These are phyloP conservation scores for Ogataea salicorniae DNA, from an alignment of 805 yeast genomes.

Conservation along the genomic window DNA sequence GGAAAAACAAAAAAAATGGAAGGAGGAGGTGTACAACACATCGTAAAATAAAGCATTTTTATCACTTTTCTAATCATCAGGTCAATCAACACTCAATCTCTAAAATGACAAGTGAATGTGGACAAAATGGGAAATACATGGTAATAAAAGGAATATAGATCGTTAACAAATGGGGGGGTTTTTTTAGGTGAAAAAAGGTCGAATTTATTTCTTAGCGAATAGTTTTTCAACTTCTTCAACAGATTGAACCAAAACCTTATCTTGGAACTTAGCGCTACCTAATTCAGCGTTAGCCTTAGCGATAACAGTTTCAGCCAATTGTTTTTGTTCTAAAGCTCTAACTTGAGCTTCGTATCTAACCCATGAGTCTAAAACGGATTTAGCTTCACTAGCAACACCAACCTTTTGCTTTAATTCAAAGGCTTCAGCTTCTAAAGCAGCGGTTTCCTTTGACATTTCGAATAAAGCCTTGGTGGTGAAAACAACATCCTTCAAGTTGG, in stretches of 20 bases:
- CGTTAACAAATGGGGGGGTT: background rate
- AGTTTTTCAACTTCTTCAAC: conserved; percentile 87
- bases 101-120: too few relatives aligned
- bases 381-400: conserved; percentile 84
- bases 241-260: conserved; percentile 83
- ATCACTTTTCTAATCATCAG: too few relatives aligned
- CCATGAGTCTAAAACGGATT: conserved; percentile 96
- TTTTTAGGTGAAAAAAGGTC: background rate
- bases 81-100: too few relatives aligned
- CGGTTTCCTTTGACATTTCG: conserved; percentile 94
- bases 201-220: conserved; percentile 39
- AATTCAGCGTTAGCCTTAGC: conserved; percentile 84
- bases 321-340: conserved; percentile 93
- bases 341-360: conserved; percentile 96
- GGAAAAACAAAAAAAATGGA: too few relatives aligned
- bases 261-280: conserved; percentile 87
- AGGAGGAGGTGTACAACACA: too few relatives aligned
- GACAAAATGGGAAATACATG: too few relatives aligned
- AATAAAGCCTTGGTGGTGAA: conserved; percentile 86
- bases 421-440: conserved; percentile 88
- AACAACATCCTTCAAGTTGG: conserved; percentile 88
- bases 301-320: conserved; percentile 80
- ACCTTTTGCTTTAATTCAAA: conserved; percentile 91
- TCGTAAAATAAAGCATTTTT: too few relatives aligned
- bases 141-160: too few relatives aligned